A percentile compares a stretch with the other conserved stretches of the same genome.
Evolutionary conservation across 148 eudicot genomes (phyloP).

Genomic region (Rhododendron vialii): DNA sequence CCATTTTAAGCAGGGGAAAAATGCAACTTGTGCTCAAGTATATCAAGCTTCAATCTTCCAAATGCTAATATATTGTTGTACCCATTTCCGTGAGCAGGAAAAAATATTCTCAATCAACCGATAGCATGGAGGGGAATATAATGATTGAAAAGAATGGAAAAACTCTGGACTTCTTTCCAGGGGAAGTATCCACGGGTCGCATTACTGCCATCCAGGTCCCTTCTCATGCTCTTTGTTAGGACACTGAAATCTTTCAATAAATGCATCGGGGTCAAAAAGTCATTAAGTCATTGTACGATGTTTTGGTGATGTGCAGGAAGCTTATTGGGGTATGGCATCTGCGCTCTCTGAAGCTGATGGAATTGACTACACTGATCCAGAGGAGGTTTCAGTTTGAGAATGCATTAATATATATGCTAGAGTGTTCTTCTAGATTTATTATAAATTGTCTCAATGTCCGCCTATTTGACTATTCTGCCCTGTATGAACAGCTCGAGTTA

Average conservation of each 20-base stretch:
- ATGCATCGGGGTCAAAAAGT: neutral
- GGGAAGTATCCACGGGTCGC: conserved; percentile 74
- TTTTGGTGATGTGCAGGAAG: conserved; percentile 51
- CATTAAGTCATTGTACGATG: neutral
- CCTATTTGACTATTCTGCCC: conserved; percentile 8
- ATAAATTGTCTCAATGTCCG: neutral
- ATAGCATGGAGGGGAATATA: conserved; percentile 31
- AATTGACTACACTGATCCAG: conserved; percentile 92
- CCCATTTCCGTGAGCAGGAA: conserved; percentile 40
- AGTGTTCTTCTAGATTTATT: neutral
- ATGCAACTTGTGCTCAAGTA: neutral
- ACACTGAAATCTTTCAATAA: neutral
- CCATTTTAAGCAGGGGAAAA: neutral
- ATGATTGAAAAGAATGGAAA: conserved; percentile 89
- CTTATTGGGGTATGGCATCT: conserved; percentile 83
- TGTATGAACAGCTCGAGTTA: conserved; percentile 77
- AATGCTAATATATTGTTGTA: conserved; percentile 5
- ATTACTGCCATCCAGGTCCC: conserved; percentile 74
- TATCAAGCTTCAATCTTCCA: conserved; percentile 7
- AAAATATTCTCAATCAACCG: conserved; percentile 28
- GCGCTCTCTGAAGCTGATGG: conserved; percentile 97
- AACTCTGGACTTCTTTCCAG: conserved; percentile 61
- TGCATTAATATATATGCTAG: neutral
- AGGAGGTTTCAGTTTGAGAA: conserved; percentile 52
- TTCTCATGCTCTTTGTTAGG: neutral